These are phyloP conservation scores for Podaxis carcinomalis DNA, from an alignment of 768 basidiomycete genomes.

Conservation along the genomic window DNA sequence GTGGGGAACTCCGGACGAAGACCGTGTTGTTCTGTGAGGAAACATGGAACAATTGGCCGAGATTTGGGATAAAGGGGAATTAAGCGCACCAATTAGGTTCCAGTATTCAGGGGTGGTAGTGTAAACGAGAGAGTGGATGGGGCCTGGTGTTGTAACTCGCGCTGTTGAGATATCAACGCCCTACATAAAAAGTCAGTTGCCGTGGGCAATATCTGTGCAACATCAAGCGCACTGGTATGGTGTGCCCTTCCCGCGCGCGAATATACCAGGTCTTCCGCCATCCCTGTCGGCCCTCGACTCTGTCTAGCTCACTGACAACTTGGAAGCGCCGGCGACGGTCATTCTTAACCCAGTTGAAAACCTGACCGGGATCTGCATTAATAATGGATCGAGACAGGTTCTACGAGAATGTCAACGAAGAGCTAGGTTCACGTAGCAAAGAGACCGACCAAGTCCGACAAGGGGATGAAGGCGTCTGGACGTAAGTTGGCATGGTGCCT, in stretches of 20 bases:
- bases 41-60: neutral
- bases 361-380: neutral
- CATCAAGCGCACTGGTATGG: neutral
- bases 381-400: neutral
- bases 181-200: neutral
- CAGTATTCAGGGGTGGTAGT: conserved; percentile 3
- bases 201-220: neutral
- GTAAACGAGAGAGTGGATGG: neutral
- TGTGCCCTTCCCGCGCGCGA: conserved; percentile 2
- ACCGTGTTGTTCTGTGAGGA: neutral
- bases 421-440: neutral
- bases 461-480: neutral
- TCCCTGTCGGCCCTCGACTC: neutral
- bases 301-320: neutral
- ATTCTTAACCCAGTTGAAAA: neutral
- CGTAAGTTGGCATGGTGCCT: neutral
- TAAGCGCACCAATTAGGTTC: neutral
- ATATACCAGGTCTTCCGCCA: neutral
- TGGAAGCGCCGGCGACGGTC: neutral
- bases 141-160: neutral
- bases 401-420: neutral
- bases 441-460: neutral
- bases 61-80: neutral
- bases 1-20: neutral
- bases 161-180: neutral